These are phyloP conservation scores for Malus fusca DNA, from an alignment of 306 rosid species.

Conservation along the genomic window DNA sequence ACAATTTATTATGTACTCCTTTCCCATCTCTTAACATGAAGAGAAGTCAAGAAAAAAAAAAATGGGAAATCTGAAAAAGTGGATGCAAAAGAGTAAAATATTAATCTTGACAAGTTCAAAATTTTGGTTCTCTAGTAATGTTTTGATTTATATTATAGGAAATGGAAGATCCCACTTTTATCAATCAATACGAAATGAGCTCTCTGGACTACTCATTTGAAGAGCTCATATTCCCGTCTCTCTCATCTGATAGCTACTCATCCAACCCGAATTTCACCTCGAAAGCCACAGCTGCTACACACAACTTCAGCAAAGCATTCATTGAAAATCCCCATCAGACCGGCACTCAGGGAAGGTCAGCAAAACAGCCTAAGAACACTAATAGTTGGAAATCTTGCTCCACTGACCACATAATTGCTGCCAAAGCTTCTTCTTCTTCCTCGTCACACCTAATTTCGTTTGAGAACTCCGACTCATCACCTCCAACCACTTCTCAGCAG, in stretches of 20 bases:
- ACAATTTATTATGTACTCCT: neutral
- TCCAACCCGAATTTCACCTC: constrained; percentile 18
- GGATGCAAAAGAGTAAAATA: neutral
- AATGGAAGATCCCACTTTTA: constrained; percentile 20
- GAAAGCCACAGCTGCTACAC: neutral
- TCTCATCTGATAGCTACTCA: constrained; percentile 29
- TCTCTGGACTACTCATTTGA: constrained; percentile 31
- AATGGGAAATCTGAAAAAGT: neutral
- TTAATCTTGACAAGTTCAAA: neutral
- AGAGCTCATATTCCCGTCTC: constrained; percentile 24
- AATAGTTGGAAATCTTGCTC: constrained; percentile 29
- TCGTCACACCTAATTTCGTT: constrained; percentile 63
- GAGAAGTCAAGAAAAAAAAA: neutral
- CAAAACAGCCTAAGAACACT: constrained; percentile 30
- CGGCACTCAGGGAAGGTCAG: constrained; percentile 9
- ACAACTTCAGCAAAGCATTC: neutral
- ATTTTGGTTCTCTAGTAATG: neutral
- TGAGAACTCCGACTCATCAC: constrained; percentile 19
- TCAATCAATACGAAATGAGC: constrained; percentile 16
- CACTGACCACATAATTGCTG: neutral
- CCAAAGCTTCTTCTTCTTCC: constrained; percentile 27
- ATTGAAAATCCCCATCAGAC: neutral
- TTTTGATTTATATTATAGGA: constrained; percentile 1
- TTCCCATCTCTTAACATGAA: neutral
- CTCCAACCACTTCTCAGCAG: constrained; percentile 14